Base-by-base conservation (phyloP, 768 basidiomycete genomes). In the Chalciporus pseudorubinellus region DNA sequence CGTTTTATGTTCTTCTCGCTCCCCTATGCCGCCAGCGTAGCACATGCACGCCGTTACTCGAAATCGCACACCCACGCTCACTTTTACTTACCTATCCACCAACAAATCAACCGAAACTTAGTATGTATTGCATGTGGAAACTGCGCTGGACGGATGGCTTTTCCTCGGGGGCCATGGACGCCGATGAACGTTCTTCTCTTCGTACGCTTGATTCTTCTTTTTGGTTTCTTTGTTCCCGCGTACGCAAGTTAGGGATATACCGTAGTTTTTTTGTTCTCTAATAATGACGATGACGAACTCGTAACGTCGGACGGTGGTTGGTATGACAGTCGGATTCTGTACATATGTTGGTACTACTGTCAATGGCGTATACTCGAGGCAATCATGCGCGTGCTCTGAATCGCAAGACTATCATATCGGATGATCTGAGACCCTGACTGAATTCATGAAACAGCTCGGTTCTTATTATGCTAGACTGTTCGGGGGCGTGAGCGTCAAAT, bases 71-170 rank as follows among this genome's bases (percentile, higher is more conserved):
- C 39, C 42, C 54, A 66, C 65, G 21, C 55, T 68, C 66, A 42
- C 50, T 60, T 58, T 52, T 51, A 50, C 47, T 44, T 47, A 52
- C 46, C 34, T 34, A 40, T 45, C 21, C 43, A 21, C 51, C 43
- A 16, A 52, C 43, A 39, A 43, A 39, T 46, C 62, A 18, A 36
- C 34, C 40, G 55, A 52, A 53, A 44, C 48, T 56, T 54, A 39
- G 39, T 61, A 61, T 57, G 55, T 61, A 63, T 58, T 58, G 55
- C 48, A 51, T 48, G 46, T 61, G 65, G 64, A 64, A 54, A 56
- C 58, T 26, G 63, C 59, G 57, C 54, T 62, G 67, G 53, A 56
- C 51, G 54, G 51, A 61, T 59, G 53, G 51, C 50, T 55, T 47
- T 56, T 49, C 33, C 44, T 39, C 11, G 46, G 60, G 40, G 52